Base-by-base conservation (phyloP, 371 early-diverging fungal species). In the Thermomucor indicae-seudaticae region DNA sequence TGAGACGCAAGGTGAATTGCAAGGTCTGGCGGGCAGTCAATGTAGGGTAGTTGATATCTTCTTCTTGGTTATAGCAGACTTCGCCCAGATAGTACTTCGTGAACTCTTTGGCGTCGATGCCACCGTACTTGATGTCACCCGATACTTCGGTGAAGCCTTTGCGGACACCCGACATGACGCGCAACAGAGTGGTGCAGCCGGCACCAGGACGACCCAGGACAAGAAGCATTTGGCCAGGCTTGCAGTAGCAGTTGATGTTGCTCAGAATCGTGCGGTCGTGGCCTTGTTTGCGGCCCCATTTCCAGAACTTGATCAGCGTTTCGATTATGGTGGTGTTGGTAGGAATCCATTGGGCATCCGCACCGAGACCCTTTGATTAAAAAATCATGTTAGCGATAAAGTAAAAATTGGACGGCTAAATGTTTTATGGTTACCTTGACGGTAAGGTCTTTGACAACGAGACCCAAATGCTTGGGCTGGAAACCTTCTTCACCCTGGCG, bases 151-250 rank as follows among this genome's bases (percentile, higher is more conserved):
- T 56, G 53, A 67, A 79, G n/a, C 63, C 60, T 16, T 55, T 44
- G 29, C 74, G 65, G 16, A 69, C 57, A 43, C 75, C 72, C 17
- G 76, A 65, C 14, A 79, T 43, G 16, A 74, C 71, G 30, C 77
- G 70, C n/a, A 79, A 53, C 30, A 79, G 50, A 17, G 75, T 65
- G 27, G 76, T 73, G 51, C 76, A 73, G 16, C 79, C 79, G 12
- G 79, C 51, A 8, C 75, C 79, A 4, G 79, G 79, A 25, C 70
- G 67, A 5, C 79, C 79, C 8, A 79, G 64, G 11, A 79, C 73
- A 17, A 79, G 55, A 31, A 79, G 57, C 77, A 79, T 76, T 54
- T 79, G 73, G 25, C 79, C 79, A 22, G 67, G 68, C 1, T 64
- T 60, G 16, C 65, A 62, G 24, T 64, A 68, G 6, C 85, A 84